Conservation (phyloP, 106 monocot species). For the Dendrobium nobile region DNA sequence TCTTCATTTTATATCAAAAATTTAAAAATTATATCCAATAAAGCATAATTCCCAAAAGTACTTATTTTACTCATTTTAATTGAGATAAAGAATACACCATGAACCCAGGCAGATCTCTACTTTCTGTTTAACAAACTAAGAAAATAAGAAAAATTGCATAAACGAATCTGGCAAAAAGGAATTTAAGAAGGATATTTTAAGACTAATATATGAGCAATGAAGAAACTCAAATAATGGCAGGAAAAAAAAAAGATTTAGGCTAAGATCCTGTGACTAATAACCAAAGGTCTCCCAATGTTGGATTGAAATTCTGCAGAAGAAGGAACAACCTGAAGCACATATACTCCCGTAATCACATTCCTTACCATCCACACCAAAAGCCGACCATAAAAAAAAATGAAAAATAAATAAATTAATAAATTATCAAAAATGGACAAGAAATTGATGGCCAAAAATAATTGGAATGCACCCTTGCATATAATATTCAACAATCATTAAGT, state of each 20-base stretch:
- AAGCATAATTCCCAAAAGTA: not conserved
- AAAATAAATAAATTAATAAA: too few species aligned
- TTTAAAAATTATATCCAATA: not conserved
- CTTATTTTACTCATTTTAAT: not conserved
- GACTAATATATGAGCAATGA: conserved; percentile 1
- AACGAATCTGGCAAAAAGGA: not conserved
- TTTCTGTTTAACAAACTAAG: not conserved
- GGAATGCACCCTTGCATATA: too few species aligned
- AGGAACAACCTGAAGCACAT: not conserved
- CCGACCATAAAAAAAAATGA: too few species aligned
- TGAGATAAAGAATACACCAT: not conserved
- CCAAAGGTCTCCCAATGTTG: not conserved
- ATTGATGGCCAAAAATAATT: too few species aligned
- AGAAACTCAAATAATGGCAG: not conserved
- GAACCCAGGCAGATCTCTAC: not conserved
- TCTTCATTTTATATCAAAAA: conserved; percentile 2
- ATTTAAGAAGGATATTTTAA: not conserved
- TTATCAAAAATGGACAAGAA: too few species aligned
- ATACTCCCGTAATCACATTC: not conserved
- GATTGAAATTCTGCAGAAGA: not conserved
- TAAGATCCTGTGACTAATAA: not conserved
- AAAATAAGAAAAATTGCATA: not conserved
- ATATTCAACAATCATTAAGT: too few species aligned
- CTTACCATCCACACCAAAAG: too few species aligned
- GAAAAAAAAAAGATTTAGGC: not conserved